Conservation (phyloP, 345 rosid species). For the Pugionium cornutum region DNA sequence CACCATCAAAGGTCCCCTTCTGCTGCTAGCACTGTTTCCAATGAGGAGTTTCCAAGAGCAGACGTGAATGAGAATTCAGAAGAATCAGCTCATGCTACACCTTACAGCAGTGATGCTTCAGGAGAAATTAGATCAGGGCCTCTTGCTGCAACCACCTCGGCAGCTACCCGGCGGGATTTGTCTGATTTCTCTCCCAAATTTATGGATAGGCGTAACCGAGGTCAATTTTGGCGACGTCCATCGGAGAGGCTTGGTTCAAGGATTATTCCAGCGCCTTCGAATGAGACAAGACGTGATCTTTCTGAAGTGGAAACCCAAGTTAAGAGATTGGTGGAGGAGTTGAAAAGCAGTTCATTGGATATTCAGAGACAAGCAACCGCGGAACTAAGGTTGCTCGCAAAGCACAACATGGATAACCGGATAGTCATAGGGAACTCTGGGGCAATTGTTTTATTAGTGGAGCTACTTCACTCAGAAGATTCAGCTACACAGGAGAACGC, state of each 20-base stretch:
- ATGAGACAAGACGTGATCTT: constrained; percentile 73
- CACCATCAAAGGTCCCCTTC: constrained; percentile 62
- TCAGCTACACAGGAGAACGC: constrained; percentile 70
- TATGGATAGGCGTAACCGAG: constrained; percentile 59
- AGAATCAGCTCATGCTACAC: constrained; percentile 53
- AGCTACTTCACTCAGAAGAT: constrained; percentile 66
- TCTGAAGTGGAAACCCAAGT: constrained; percentile 77
- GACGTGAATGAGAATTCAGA: constrained; percentile 64
- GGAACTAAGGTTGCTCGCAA: constrained; percentile 73
- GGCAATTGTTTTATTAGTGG: constrained; percentile 69
- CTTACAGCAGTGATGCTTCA: constrained; percentile 74
- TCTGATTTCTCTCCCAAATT: constrained; percentile 60
- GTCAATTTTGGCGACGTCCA: constrained; percentile 77
- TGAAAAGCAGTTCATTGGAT: constrained; percentile 60
- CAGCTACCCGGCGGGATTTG: constrained; percentile 53
- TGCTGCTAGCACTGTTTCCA: constrained; percentile 50
- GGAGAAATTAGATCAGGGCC: constrained; percentile 69
- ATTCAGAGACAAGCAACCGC: constrained; percentile 64
- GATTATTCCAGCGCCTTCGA: constrained; percentile 64
- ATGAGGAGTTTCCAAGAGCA: constrained; percentile 54
- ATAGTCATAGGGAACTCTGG: constrained; percentile 84
- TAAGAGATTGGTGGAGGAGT: constrained; percentile 64
- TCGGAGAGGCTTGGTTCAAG: constrained; percentile 75
- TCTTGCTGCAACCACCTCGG: constrained; percentile 46
- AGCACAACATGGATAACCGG: constrained; percentile 83